Percentiles rank a stretch among this genome's conserved stretches.
phyloP scores from a whole-genome alignment of 208 protist species.

The Blastocrithidia nonstop region DNA sequence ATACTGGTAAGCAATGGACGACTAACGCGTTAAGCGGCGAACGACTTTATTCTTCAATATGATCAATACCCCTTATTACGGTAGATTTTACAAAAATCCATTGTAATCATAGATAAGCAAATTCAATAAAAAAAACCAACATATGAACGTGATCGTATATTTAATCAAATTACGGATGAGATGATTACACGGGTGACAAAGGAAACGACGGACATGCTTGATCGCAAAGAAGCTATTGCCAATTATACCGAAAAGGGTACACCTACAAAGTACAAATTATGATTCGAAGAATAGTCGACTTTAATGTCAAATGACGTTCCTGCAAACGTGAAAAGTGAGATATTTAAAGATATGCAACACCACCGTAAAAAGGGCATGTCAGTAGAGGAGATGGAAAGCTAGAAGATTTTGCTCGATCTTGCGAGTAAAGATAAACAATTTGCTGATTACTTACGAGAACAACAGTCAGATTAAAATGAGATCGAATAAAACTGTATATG shows the following conservation, averaged over 20 bases:
- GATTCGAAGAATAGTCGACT: slow-evolving; percentile 63
- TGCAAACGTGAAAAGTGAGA: slow-evolving; percentile 53
- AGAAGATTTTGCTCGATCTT: slow-evolving; percentile 17
- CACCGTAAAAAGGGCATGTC: slow-evolving; percentile 26
- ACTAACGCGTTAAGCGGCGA: too few species aligned
- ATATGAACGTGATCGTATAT: slow-evolving; percentile 56
- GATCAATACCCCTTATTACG: too few species aligned
- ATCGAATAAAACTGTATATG: slow-evolving; percentile 3
- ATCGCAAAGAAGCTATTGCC: slow-evolving; percentile 34
- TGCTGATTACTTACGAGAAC: slow-evolving; percentile 34
- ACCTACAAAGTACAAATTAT: slow-evolving; percentile 74
- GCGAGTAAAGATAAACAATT: slow-evolving; percentile 19
- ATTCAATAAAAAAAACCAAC: background rate
- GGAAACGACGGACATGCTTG: slow-evolving; percentile 26
- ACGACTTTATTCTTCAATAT: too few species aligned
- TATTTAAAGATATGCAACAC: slow-evolving; percentile 53
- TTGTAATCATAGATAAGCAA: too few species aligned
- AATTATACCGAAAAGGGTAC: slow-evolving; percentile 58
- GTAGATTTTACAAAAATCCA: too few species aligned
- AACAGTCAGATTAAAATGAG: slow-evolving; percentile 19
- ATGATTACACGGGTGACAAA: slow-evolving; percentile 35
- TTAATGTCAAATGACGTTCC: slow-evolving; percentile 46
- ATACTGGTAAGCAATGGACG: too few species aligned
- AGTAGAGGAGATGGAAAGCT: slow-evolving; percentile 31
- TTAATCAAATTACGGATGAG: slow-evolving; percentile 30